Evolutionary conservation across 768 basidiomycete genomes (phyloP), one percentile per base, ranked within the genome.

Genomic region (Pholiota microspora): DNA sequence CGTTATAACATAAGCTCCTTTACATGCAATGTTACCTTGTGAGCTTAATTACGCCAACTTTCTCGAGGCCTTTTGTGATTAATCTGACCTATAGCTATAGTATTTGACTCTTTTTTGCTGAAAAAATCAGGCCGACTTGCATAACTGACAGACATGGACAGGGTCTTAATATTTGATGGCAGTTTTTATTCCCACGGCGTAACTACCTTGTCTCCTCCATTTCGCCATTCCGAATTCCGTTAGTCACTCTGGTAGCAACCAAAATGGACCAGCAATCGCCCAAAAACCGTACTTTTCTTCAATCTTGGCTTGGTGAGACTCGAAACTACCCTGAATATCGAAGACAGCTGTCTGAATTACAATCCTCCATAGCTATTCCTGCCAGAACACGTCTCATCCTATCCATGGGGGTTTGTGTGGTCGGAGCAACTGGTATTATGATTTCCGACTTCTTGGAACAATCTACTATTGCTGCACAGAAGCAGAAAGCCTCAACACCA

Each of bases 361-460:
- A 16, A 21, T 48, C 36, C 12, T 7, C 45, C 27, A 21, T 28
- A 85, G 84, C 76, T 36, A 73, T 86, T 28, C 80, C 84, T 9
- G 68, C 83, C 24, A 68, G 72, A 25, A 81, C 81, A 35, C 80
- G 84, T 31, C 71, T 83, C 25, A 69, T 71, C 49, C 60, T 85
- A 44, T 81, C 82, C 4, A 68, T 83, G 54, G 76, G 69, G 4
- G 64, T 79, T 45, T 82, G 77, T 56, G 63, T 72, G 3, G 64
- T 83, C 24, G 83, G 77, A 9, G 71, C 66, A 7, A 67, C 66
- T 18, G 84, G 84, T 15, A 60, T 84, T 24, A 59, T 72, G 32
- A 58, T 77, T 36, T 83, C 84, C 34, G 74, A 83, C 61, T 74
- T 76, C 49, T 65, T 85, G 34, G 82, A 85, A 61, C 73, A 73